phyloP scores from a whole-genome alignment of 352 stramenopile genomes.

The Albugo candida region DNA sequence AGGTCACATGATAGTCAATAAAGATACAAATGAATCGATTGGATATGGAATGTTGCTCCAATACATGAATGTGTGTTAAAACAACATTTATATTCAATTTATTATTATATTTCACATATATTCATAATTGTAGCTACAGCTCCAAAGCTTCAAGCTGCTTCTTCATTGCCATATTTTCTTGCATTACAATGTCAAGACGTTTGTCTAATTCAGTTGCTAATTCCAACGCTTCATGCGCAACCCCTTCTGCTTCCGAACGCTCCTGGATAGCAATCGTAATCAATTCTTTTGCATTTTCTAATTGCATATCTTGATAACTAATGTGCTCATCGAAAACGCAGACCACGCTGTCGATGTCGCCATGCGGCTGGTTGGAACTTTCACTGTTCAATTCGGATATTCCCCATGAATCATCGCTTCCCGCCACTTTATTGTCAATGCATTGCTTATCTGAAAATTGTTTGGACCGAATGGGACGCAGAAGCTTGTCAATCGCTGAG shows the following conservation, averaged over 20 bases:
- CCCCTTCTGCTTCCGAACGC: conserved; percentile 50
- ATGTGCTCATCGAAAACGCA: conserved; percentile 12
- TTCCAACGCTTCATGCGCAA: conserved; percentile 47
- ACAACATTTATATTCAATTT: no score
- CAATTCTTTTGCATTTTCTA: conserved; percentile 49
- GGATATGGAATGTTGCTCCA: no score
- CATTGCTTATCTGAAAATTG: no score
- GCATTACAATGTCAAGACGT: conserved; percentile 37
- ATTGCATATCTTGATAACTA: conserved; percentile 43
- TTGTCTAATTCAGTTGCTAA: conserved; percentile 48
- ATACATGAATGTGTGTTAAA: no score
- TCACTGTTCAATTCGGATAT: conserved; percentile 55
- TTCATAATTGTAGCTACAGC: no score
- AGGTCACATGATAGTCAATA: no score
- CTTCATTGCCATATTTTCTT: conserved; percentile 18
- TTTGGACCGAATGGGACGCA: no score
- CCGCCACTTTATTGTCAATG: no score
- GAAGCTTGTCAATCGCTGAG: no score
- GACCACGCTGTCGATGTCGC: not conserved
- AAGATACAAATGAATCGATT: no score
- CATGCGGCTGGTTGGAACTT: conserved; percentile 2
- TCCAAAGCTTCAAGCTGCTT: not conserved
- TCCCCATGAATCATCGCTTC: no score
- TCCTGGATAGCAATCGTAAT: conserved; percentile 60
- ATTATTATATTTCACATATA: no score